Percentiles rank a stretch among this genome's conserved stretches.
phyloP scores from a whole-genome alignment of 306 rosid genomes.

The Styphnolobium japonicum region DNA sequence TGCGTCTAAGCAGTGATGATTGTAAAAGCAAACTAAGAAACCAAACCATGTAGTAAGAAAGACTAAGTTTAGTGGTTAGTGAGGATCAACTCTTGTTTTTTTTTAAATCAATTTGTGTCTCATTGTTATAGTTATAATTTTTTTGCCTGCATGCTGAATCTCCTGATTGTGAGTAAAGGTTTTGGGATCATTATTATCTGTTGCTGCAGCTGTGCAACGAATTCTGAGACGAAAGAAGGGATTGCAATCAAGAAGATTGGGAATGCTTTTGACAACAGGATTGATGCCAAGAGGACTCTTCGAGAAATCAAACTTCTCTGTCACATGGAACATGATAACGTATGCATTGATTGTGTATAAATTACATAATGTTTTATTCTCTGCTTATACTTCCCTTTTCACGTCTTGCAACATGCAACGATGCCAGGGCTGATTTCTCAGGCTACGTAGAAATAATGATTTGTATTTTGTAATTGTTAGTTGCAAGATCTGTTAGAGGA shows the following conservation, averaged over 20 bases:
- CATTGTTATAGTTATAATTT: too few relatives aligned
- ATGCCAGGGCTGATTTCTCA: background rate
- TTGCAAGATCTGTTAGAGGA: background rate
- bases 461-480: background rate
- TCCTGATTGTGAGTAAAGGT: background rate
- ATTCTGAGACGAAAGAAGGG: slow-evolving; percentile 36
- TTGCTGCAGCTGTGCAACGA: slow-evolving; percentile 27
- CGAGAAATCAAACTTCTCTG: slow-evolving; percentile 46
- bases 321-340: slow-evolving; percentile 94
- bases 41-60: too few relatives aligned
- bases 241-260: slow-evolving; percentile 47
- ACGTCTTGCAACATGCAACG: background rate
- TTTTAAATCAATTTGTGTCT: too few relatives aligned
- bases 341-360: slow-evolving; percentile 6
- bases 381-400: background rate
- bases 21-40: background rate
- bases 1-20: background rate
- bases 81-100: too few relatives aligned
- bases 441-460: background rate
- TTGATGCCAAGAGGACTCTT: slow-evolving; percentile 44
- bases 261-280: slow-evolving; percentile 42
- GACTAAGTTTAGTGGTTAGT: too few relatives aligned
- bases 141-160: background rate
- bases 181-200: background rate
- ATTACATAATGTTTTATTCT: too few relatives aligned